Conservation (phyloP, 2,329 filamentous ascomycete species). For the Paraphoma chrysanthemicola region DNA sequence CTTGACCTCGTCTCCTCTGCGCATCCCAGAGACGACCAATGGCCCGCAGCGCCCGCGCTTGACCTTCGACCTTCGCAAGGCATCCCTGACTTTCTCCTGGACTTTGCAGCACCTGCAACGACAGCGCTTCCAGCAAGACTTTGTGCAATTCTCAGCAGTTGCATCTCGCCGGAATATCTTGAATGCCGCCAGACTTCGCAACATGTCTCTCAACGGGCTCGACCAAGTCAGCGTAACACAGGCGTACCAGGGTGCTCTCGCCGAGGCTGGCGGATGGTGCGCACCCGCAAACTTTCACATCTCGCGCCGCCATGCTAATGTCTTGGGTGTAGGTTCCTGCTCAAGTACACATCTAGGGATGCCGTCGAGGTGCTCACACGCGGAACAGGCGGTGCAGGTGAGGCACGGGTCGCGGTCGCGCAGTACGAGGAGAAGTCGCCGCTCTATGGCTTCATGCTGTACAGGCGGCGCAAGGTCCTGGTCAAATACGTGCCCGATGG, state of each 20-base stretch:
- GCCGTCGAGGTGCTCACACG: slow-evolving; percentile 79
- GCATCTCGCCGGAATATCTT: slow-evolving; percentile 12
- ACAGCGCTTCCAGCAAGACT: slow-evolving; percentile 5
- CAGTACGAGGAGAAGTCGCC: slow-evolving; percentile 85
- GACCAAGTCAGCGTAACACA: slow-evolving; percentile 82
- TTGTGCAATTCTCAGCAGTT: slow-evolving; percentile 2
- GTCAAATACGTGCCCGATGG: slow-evolving; percentile 92
- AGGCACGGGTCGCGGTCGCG: slow-evolving; percentile 79
- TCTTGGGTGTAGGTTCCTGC: slow-evolving; percentile 75
- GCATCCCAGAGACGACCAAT: slow-evolving; percentile 17
- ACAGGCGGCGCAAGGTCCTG: slow-evolving; percentile 86
- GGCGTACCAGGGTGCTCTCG: slow-evolving; percentile 79
- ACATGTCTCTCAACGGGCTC: slow-evolving; percentile 95
- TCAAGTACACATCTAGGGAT: slow-evolving; percentile 90
- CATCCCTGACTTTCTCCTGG: slow-evolving; percentile 9
- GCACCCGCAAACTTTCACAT: slow-evolving; percentile 44
- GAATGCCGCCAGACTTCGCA: slow-evolving; percentile 16
- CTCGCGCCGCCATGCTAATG: slow-evolving; percentile 28
- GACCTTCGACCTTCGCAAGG: slow-evolving; percentile 10
- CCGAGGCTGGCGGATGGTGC: slow-evolving; percentile 94
- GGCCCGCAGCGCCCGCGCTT: slow-evolving; percentile 13
- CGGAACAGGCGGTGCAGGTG: slow-evolving; percentile 82
- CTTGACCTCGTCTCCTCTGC: slow-evolving; percentile 5
- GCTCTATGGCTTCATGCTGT: slow-evolving; percentile 89
- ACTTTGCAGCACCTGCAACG: slow-evolving; percentile 4